These are phyloP conservation scores for Heritiera littoralis DNA, from an alignment of 345 rosid genomes.

Conservation along the genomic window DNA sequence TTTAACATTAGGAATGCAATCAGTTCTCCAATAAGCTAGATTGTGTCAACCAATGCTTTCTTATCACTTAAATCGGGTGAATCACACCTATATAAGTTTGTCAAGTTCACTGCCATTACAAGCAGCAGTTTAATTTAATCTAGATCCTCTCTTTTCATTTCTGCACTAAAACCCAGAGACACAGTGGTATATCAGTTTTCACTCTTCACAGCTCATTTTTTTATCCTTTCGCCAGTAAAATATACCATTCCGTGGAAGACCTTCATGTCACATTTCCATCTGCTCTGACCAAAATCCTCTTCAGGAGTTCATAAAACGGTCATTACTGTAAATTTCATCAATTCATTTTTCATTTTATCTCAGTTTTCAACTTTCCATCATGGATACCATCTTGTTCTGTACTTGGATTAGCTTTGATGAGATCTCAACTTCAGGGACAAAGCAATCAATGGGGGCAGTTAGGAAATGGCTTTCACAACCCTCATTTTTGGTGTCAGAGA, in stretches of 20 bases:
- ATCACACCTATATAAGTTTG: too few species aligned
- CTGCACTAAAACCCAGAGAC: background rate
- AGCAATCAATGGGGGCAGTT: background rate
- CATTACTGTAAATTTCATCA: background rate
- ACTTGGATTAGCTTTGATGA: background rate
- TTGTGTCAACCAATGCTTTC: background rate
- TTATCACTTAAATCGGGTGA: background rate
- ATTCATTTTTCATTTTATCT: background rate
- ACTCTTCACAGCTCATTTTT: background rate
- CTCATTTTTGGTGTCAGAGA: background rate
- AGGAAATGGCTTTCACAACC: background rate
- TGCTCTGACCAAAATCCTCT: background rate
- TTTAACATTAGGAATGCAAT: background rate
- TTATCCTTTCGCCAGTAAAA: background rate
- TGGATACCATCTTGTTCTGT: background rate
- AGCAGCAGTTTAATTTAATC: too few species aligned
- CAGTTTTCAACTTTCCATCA: background rate
- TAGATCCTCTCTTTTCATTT: background rate
- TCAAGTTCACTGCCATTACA: too few species aligned
- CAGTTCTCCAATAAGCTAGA: background rate
- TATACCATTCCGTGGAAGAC: background rate
- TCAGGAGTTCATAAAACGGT: background rate
- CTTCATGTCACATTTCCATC: background rate
- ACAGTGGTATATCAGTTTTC: background rate
- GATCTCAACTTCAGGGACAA: background rate